Base-by-base conservation (phyloP, 306 rosid genomes). In the Malus asiatica region DNA sequence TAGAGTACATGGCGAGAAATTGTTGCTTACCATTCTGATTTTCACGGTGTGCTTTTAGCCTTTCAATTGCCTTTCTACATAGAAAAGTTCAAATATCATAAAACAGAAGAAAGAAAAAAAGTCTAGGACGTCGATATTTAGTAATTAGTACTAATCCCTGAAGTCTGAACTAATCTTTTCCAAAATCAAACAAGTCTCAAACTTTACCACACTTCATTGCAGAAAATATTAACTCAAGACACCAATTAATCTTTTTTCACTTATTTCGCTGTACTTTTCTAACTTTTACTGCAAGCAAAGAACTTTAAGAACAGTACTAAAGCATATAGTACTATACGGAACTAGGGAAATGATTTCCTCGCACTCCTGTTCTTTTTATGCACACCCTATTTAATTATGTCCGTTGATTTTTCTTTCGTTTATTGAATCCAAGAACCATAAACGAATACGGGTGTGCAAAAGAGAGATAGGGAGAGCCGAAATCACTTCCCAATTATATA, bases 1-100 rank as follows among this genome's bases (percentile, higher is more conserved):
- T 91, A 53, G 98, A 94, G 80, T 91, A 94, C 98, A 94, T 91
- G 66, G 98, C 96, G 53, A 91, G 90, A 62, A 32, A 91, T 75
- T 87, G 81, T 70, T 91, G 96, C 73, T 83, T 84, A 60, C 89
- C 88, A 29, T 77, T 76, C 65, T 75, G 74, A 29, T 80, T 86
- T 79, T 86, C 96, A 74, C 88, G 60, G 84, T 87, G 79, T 46
- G 66, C 30, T 82, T 81, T 79, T 72, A 89, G 51, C 85, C 84
- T 86, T 80, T 84, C 90, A 79, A 85, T 63, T 72, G 87, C 88
- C 97, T 94, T 77, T 59, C 68, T 73, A 73, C 6, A 60, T 1
- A 60, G 2, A 25, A 73, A 73, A 2, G 42, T 19, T 14, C 2
- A 4, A 52, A 52, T 15, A 19, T 6, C 42, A 72, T 6, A 0